Evolutionary conservation across 2,329 filamentous ascomycete species (phyloP).

Genomic region (Exophiala spinifera): DNA sequence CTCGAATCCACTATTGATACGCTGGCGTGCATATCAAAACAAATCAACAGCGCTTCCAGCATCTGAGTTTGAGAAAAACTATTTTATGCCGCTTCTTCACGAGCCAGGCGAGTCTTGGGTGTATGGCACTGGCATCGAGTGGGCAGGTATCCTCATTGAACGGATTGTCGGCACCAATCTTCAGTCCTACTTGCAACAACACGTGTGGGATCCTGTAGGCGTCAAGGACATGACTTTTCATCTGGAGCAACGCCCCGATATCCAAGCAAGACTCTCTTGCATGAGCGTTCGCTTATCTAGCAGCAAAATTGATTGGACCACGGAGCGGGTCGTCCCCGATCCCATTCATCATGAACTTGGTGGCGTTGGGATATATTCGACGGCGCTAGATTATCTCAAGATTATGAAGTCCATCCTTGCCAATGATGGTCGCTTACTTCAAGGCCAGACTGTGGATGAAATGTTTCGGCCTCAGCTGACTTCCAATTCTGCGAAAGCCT

Average conservation of each 20-base stretch:
- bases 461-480: background rate
- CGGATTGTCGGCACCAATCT: conserved; percentile 42
- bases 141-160: conserved; percentile 50
- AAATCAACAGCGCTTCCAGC: conserved; percentile 38
- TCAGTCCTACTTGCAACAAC: conserved; percentile 48
- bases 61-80: conserved; percentile 21
- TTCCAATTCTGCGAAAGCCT: background rate
- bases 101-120: conserved; percentile 62
- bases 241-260: background rate
- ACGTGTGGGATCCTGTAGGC: conserved; percentile 41
- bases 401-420: background rate
- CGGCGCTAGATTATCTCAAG: background rate
- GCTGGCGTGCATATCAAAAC: too few relatives aligned
- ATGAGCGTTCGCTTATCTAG: background rate
- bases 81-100: conserved; percentile 53
- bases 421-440: background rate
- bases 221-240: background rate
- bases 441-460: background rate
- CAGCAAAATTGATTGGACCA: background rate
- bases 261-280: background rate
- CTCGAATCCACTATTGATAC: conserved; percentile 40
- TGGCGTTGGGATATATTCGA: background rate
- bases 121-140: conserved; percentile 56
- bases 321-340: background rate
- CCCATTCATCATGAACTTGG: background rate